Evolutionary conservation across 1,284 basidiomycete genomes (phyloP), one percentile per base, ranked within the genome.

Genomic region (Pholiota adiposa): DNA sequence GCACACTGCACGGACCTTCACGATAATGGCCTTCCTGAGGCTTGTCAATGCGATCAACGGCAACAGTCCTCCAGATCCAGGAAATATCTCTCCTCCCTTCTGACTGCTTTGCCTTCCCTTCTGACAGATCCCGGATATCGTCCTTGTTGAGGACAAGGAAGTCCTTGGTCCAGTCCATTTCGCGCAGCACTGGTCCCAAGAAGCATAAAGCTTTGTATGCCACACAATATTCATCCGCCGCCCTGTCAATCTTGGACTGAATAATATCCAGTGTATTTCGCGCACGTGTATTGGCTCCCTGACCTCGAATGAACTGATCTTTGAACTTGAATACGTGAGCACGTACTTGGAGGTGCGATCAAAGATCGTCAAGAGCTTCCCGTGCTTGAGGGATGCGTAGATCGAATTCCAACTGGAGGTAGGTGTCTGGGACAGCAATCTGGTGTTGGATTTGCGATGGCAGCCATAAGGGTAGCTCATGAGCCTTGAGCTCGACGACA

Each of bases 1-100:
- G n/a, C n/a, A n/a, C n/a, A n/a, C n/a, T n/a, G n/a, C n/a, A n/a
- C n/a, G n/a, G n/a, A n/a, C n/a, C n/a, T n/a, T n/a, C n/a, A n/a
- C n/a, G n/a, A n/a, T n/a, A n/a, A n/a, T n/a, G n/a, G n/a, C n/a
- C n/a, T n/a, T n/a, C n/a, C n/a, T n/a, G n/a, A n/a, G n/a, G n/a
- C n/a, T n/a, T n/a, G n/a, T n/a, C n/a, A n/a, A n/a, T n/a, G n/a
- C n/a, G n/a, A n/a, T n/a, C 46, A 33, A n/a, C 18, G 40, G 29
- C 12, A n/a, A 27, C n/a, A 12, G 12, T 51, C 50, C 14, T 54
- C 62, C 62, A 63, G 6, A 63, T 63, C 62, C 59, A 63, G 0
- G 62, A 60, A 5, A 63, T 50, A 1, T 14, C 33, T n/a, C 56
- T 18, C 7, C 33, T 50, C 9, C 62, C 62, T 25, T 58, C 59